Conservation (phyloP, 495 filamentous ascomycete species). For the Hyphodiscus hymeniophilus region DNA sequence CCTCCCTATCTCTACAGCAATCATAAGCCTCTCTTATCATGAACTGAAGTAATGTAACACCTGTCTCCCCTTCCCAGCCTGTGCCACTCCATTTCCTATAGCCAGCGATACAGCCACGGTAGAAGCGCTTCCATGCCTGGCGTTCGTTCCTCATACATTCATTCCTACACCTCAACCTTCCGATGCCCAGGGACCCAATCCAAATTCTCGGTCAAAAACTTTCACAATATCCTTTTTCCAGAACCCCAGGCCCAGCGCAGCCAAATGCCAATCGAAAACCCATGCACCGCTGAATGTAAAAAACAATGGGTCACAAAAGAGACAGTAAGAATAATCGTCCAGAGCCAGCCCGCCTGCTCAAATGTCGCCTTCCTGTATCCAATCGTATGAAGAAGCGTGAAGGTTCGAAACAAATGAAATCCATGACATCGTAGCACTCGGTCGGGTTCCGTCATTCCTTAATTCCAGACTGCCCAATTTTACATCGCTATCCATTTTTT, state of each 20-base stretch:
- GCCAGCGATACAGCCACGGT: too few species aligned
- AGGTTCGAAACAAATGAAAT: not conserved
- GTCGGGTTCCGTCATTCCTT: too few species aligned
- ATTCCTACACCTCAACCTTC: not conserved
- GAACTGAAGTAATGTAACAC: too few species aligned
- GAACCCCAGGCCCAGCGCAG: slow-evolving; percentile 2
- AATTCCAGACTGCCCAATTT: not conserved
- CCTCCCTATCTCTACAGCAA: too few species aligned
- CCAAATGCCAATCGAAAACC: not conserved
- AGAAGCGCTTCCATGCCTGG: too few species aligned
- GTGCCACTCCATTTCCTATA: too few species aligned
- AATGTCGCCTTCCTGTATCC: too few species aligned
- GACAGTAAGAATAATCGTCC: slow-evolving; percentile 14
- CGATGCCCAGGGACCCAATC: not conserved
- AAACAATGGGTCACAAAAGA: too few species aligned
- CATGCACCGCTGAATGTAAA: not conserved
- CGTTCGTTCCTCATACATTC: not conserved
- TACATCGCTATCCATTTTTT: not conserved
- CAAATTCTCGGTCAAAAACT: too few species aligned
- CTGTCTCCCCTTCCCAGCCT: too few species aligned
- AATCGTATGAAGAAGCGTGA: not conserved
- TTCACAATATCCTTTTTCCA: slow-evolving; percentile 1
- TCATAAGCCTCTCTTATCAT: too few species aligned
- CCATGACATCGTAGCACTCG: slow-evolving; percentile 12
- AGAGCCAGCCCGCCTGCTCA: too few species aligned